A percentile compares a stretch with the other conserved stretches of the same genome.
These are phyloP conservation scores for Plenodomus biglobosus DNA, from an alignment of 2,329 filamentous ascomycete species.

Conservation along the genomic window DNA sequence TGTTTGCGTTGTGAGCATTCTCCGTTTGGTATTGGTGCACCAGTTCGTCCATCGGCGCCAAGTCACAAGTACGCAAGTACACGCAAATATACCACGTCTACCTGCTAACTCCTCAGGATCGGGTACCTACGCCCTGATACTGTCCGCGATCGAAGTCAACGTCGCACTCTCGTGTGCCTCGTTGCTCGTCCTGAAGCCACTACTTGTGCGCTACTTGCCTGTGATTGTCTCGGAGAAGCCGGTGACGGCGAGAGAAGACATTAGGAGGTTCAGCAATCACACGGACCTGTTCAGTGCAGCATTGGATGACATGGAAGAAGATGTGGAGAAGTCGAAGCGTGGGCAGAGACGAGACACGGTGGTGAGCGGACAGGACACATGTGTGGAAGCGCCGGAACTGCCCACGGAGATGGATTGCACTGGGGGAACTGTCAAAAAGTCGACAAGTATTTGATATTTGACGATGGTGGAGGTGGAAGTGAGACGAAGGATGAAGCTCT, in stretches of 20 bases:
- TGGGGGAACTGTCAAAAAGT: too few relatives aligned
- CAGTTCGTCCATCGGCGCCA: constrained; percentile 18
- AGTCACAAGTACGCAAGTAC: constrained; percentile 26
- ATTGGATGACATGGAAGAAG: constrained; percentile 11
- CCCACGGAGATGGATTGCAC: too few relatives aligned
- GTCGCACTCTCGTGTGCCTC: constrained; percentile 50
- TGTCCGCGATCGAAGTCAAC: constrained; percentile 48
- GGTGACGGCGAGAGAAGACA: constrained; percentile 18
- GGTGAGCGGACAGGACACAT: too few relatives aligned
- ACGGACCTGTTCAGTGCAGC: constrained; percentile 7
- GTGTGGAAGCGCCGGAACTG: constrained; percentile 1
- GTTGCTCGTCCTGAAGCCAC: constrained; percentile 47
- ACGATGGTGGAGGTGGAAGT: too few relatives aligned
- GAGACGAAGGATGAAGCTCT: too few relatives aligned
- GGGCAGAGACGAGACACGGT: not conserved
- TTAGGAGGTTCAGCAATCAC: constrained; percentile 14
- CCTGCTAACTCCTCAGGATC: constrained; percentile 26
- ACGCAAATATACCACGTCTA: too few relatives aligned
- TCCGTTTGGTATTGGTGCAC: constrained; percentile 32
- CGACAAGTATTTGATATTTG: too few relatives aligned
- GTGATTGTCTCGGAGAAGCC: constrained; percentile 24
- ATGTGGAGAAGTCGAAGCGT: constrained; percentile 4
- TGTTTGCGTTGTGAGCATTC: constrained; percentile 33
- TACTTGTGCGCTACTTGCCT: constrained; percentile 43
- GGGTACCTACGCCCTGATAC: constrained; percentile 46